Evolutionary conservation across 2,329 filamentous ascomycete genomes (phyloP).

Genomic region (Fusarium hainanense): DNA sequence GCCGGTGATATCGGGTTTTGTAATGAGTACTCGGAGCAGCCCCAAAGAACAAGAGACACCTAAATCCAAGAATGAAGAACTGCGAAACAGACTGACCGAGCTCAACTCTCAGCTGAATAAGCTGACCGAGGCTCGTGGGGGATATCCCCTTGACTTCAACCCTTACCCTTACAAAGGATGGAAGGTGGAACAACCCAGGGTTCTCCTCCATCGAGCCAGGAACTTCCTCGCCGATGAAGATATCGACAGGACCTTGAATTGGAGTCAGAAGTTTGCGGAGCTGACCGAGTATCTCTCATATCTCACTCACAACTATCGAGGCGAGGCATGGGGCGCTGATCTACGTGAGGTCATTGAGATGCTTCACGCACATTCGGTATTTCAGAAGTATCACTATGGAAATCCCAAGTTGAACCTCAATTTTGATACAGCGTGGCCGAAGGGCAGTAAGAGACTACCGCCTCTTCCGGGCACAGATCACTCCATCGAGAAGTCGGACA

Average conservation of each 20-base stretch:
- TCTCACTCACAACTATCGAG: constrained; percentile 42
- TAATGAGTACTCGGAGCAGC: constrained; percentile 21
- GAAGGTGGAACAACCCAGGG: constrained; percentile 48
- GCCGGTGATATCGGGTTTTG: constrained; percentile 18
- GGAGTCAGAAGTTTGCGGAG: constrained; percentile 52
- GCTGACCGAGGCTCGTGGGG: background rate
- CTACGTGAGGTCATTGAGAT: constrained; percentile 49
- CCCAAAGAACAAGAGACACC: background rate
- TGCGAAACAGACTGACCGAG: background rate
- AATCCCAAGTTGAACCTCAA: constrained; percentile 42
- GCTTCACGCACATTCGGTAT: constrained; percentile 50
- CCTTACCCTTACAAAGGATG: constrained; percentile 50
- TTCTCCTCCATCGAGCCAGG: constrained; percentile 49
- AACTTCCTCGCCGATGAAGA: constrained; percentile 64
- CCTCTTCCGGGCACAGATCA: constrained; percentile 34
- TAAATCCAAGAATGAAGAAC: background rate
- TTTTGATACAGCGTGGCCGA: constrained; percentile 35
- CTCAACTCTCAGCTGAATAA: background rate
- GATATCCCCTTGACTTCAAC: background rate
- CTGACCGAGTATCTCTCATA: constrained; percentile 55
- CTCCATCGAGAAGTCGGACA: background rate
- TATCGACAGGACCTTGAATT: constrained; percentile 54
- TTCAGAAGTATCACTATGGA: constrained; percentile 52
- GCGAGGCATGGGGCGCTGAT: constrained; percentile 46
- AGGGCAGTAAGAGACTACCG: constrained; percentile 45